Evolutionary conservation across 2,329 filamentous ascomycete genomes (phyloP), one percentile per base, ranked within the genome.

Genomic region (Colletotrichum echinochloae): DNA sequence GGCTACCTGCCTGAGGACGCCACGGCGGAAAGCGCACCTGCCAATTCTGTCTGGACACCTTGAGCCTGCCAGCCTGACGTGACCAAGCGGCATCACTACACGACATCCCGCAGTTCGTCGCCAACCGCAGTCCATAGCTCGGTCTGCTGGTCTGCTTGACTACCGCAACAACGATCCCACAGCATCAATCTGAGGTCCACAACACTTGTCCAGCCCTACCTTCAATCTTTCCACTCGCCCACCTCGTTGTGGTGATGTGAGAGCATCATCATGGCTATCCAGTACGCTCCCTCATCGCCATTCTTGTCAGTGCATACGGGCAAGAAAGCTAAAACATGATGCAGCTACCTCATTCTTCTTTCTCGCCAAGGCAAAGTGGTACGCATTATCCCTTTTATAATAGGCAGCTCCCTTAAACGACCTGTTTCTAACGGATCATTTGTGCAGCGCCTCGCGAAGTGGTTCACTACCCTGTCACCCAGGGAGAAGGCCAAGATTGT

Each of bases 401-500:
- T 11, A 35, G 48, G 8, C n/a, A 63, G 30, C 7, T 18, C 37
- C 37, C 18, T 68, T 44, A 30, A 49, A 18, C 14, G 23, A 8
- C 2, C 33, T 14, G 23, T 33, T 37, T 26, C 59, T 73, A 49
- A 66, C 56, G 33, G 14, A 23, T 33, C 37, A 30, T 20, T 57
- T 74, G 70, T 74, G 66, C 84, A 99, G 96, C 95, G 96, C 80
- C 91, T 99, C 66, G 96, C 96, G 76, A 99, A 99, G 86, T 99
- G 96, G 96, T 99, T 99, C 85, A 97, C 95, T 65, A 99, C 96
- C 20, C 89, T 99, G 73, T 97, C 95, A 44, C 96, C 96, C 74
- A 98, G 92, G 84, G 96, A 99, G 80, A 99, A 99, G 86, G 96
- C 95, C 83, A 99, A 99, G 88, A 98, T 99, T 80, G 95, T 99